Evolutionary conservation across 805 yeast species (phyloP).

Genomic region (Candida wancherniae): DNA sequence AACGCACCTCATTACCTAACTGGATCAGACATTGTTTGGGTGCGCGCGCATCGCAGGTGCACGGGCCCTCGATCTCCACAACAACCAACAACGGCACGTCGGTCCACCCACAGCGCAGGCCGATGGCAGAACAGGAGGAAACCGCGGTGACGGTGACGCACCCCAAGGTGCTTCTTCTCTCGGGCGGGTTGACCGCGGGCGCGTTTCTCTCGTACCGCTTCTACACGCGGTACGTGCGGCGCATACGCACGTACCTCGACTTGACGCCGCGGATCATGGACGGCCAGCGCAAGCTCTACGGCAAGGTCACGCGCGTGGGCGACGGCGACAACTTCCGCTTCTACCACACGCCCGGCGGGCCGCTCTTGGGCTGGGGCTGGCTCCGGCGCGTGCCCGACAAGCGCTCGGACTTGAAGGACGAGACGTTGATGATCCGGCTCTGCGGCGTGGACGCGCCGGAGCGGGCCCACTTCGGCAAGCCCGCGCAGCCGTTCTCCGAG

Average conservation of each 20-base stretch:
- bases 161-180: constrained; percentile 36
- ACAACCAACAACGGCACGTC: too few relatives aligned
- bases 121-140: not conserved
- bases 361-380: constrained; percentile 92
- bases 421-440: constrained; percentile 75
- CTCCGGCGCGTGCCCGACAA: constrained; percentile 58
- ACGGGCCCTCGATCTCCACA: too few relatives aligned
- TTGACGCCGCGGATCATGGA: constrained; percentile 33
- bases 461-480: constrained; percentile 87
- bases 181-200: constrained; percentile 31
- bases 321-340: constrained; percentile 95
- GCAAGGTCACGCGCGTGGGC: constrained; percentile 84
- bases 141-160: constrained; percentile 16
- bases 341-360: constrained; percentile 92
- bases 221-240: constrained; percentile 29
- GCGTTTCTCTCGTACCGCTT: constrained; percentile 26
- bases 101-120: too few relatives aligned
- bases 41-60: too few relatives aligned
- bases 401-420: constrained; percentile 45
- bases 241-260: constrained; percentile 34
- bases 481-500: constrained; percentile 81
- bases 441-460: constrained; percentile 98
- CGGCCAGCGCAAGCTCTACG: constrained; percentile 35
- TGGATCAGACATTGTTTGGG: too few relatives aligned
- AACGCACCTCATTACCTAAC: too few relatives aligned